Base-by-base conservation (phyloP, 305 asterid species). In the Caryopteris hybrid region DNA sequence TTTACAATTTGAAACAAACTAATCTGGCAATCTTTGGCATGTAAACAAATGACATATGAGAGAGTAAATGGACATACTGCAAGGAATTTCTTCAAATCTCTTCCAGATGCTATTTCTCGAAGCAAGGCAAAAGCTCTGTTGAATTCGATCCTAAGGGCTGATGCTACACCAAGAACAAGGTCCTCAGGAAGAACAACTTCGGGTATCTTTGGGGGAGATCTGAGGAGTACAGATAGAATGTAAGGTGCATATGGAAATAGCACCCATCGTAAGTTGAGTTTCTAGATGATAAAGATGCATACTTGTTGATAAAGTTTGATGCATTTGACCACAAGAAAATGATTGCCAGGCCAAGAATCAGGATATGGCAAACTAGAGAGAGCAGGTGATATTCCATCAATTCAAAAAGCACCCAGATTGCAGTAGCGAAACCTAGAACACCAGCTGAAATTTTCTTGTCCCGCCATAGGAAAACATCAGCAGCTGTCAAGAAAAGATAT, bases 381-480 rank as follows among this genome's bases (percentile, higher is more conserved):
- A 92, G 94, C 79, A 92, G 76, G 76, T 92, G 94, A 79, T 92
- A 92, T 61, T 92, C 95, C 43, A 90, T 75, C 95, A 90, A 43
- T 80, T 92, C 98, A 74, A 90, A 92, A 61, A 92, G 90, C 78
- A 92, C 88, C 96, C 96, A 92, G 61, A 85, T 73, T 46, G 85
- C 76, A 51, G 97, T 92, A 69, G 88, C 95, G 75, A 79, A 76
- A 66, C 97, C 95, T 71, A 92, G 83, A 70, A 92, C 96, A 4
- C 88, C 85, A 69, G 82, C 92, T 57, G 98, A 74, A 62, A 83
- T 72, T 78, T 86, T 90, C 90, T 88, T 86, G 83, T 92, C 88
- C 81, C 90, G 85, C 98, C 98, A 90, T 12, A 92, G 71, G 70
- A 88, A 85, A 73, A 92, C 78, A 77, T 90, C 96, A 80, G 98